phyloP scores from a whole-genome alignment of 2,329 filamentous ascomycete genomes.

The Stemphylium lycopersici region DNA sequence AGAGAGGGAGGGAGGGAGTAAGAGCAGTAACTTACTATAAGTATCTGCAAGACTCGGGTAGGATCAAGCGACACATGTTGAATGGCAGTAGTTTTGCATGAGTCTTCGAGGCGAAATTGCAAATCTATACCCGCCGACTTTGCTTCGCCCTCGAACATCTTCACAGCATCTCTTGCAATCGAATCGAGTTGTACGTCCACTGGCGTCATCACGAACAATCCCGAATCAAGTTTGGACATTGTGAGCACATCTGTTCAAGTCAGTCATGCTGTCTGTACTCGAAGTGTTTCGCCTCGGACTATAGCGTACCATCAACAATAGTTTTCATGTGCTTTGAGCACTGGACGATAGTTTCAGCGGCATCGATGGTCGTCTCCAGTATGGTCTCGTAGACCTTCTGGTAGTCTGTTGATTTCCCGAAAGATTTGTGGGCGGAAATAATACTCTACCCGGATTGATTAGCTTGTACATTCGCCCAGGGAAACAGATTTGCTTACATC shows the following conservation, averaged over 20 bases:
- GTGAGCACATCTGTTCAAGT: constrained; percentile 6
- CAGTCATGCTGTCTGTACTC: not conserved
- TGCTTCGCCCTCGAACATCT: constrained; percentile 49
- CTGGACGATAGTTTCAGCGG: constrained; percentile 52
- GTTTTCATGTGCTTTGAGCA: constrained; percentile 55
- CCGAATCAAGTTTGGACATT: constrained; percentile 52
- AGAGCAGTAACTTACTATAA: constrained; percentile 15
- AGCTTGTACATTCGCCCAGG: not conserved
- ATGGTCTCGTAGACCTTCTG: constrained; percentile 20
- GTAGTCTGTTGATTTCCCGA: constrained; percentile 8
- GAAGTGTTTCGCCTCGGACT: not conserved
- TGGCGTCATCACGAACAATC: constrained; percentile 50
- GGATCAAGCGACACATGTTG: constrained; percentile 52
- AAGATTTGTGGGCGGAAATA: constrained; percentile 17
- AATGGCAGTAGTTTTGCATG: constrained; percentile 42
- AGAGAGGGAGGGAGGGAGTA: too few relatives aligned
- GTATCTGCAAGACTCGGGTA: constrained; percentile 50
- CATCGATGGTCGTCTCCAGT: constrained; percentile 35
- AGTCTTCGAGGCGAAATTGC: constrained; percentile 42
- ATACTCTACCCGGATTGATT: constrained; percentile 16
- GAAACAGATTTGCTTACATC: constrained; percentile 41
- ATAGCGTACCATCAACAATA: constrained; percentile 49
- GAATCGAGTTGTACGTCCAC: constrained; percentile 45
- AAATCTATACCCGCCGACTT: constrained; percentile 38
- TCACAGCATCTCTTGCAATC: constrained; percentile 42